Evolutionary conservation across 768 basidiomycete species (phyloP), one percentile per base, ranked within the genome.

Genomic region (Lactarius pseudohatsudake): DNA sequence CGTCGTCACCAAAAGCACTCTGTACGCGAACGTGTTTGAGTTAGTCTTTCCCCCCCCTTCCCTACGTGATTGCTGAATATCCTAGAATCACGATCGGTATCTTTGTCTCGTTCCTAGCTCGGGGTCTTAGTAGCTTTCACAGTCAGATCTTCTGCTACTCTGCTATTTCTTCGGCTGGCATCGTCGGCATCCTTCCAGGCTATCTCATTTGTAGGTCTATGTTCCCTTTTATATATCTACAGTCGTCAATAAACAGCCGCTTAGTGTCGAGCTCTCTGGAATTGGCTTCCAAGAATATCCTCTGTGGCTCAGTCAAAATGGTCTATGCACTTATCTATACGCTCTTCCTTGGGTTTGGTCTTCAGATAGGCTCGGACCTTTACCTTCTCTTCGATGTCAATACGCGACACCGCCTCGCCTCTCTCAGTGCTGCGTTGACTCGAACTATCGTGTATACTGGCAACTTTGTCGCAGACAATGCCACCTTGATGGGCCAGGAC

Each of bases 11-110:
- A 90, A 89, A 76, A 92, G 88, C 72, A 81, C 87, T 0, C 80
- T 94, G 74, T 94, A 94, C 74, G 90, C 92, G 57, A 94, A 93
- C 72, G 92, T 96, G 60, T 96, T 94, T 70, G 94, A 96, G 94
- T 94, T 73, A 75, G 89, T 80, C 57, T 50, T 7, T 20, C 28
- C 6, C 16, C 34, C 9, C 34, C 10, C 8, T 13, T 11, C 5
- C 11, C 8, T 56, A 13, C 7, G 11, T 58, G 60, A 8, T 1
- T 61, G 57, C 40, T 66, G 50, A 66, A 9, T 59, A 73, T 69
- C 20, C 28, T 45, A 94, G 92, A 72, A 92, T 94, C 67, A 90
- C 90, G 0, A 86, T 91, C 26, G 89, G 91, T 1, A 92, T 92
- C 64, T 75, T 91, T 38, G 87, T 94, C 60, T 92, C 92, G 0